These are phyloP conservation scores for Stipa capillata DNA, from an alignment of 176 grass and related monocot species.

Conservation along the genomic window DNA sequence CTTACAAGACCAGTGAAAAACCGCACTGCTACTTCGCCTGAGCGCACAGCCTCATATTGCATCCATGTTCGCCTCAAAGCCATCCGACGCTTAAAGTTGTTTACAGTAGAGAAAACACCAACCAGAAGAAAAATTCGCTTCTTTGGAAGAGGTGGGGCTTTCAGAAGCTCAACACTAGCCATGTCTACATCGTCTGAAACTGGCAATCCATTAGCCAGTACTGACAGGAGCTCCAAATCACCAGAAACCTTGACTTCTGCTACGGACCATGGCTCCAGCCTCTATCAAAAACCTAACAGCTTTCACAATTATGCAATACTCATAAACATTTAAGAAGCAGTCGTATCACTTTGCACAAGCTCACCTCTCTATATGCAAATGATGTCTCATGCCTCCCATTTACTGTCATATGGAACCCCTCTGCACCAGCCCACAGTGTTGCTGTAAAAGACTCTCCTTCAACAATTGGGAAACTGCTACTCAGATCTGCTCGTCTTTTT, in stretches of 20 bases:
- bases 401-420: constrained; percentile 85
- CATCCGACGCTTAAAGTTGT: constrained; percentile 91
- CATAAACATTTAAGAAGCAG: not conserved
- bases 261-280: constrained; percentile 77
- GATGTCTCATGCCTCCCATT: constrained; percentile 87
- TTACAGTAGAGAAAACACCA: constrained; percentile 84
- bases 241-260: constrained; percentile 60
- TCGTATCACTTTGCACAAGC: not conserved
- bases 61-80: constrained; percentile 83
- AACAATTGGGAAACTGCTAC: constrained; percentile 46
- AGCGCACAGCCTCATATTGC: constrained; percentile 80
- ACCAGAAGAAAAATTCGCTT: constrained; percentile 52
- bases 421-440: constrained; percentile 63
- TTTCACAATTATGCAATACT: constrained; percentile 34
- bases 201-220: constrained; percentile 67
- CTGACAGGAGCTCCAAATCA: constrained; percentile 67
- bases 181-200: constrained; percentile 64
- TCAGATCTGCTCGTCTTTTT: constrained; percentile 32
- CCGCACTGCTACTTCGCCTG: constrained; percentile 61
- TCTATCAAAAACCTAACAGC: constrained; percentile 40
- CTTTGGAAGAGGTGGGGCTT: constrained; percentile 49
- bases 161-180: constrained; percentile 40
- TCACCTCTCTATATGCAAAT: constrained; percentile 76
- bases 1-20: constrained; percentile 97
- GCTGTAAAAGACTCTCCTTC: constrained; percentile 73